Evolutionary conservation across 345 rosid species (phyloP), one percentile per base, ranked within the genome.

Genomic region (Boechera divaricarpa): DNA sequence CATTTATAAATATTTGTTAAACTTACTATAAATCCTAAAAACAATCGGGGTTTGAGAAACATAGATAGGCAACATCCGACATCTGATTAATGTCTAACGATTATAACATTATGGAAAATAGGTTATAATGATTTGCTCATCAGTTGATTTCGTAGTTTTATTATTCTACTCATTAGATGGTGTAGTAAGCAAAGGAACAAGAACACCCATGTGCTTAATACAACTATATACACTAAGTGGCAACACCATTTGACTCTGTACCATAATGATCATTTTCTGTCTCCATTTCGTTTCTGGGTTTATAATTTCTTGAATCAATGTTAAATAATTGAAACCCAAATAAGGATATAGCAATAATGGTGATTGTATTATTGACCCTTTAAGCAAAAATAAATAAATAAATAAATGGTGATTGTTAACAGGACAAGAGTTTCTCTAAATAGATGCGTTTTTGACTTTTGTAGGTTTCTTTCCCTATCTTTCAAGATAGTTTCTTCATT

Each of bases 161-260:
- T 18, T 10, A 0, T n/a, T 18, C 6, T 53, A 62, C 18, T 65
- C 58, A 15, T 24, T 65, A 35, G 6, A 6, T 56, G 15, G 38
- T 33, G 52, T 12, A 47, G 12, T 47, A 57, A 66, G 61, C 73
- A 67, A 47, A 57, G 52, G 6, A 61, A 59, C 79, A 75, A 75
- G 32, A 75, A 41, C 16, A 49, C 32, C 68, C 67, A 75, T 59
- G 79, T 75, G 78, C 24, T 67, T 35, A 10, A 57, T 28, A 67
- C 18, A 64, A 64, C 63, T 28, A 55, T 24, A 49, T 67, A 67
- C 73, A 35, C 52, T 42, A 28, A 48, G 49, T 74, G 45, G 63
- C 56, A 74, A 57, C 24, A 48, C 49, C 73, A 36, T 60, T 75
- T 75, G 56, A 31, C 36, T 66, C 33, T 26, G 11, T 3, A 51